phyloP scores from a whole-genome alignment of 1,139 yeast genomes.

The Debaryomyces subglobosus region DNA sequence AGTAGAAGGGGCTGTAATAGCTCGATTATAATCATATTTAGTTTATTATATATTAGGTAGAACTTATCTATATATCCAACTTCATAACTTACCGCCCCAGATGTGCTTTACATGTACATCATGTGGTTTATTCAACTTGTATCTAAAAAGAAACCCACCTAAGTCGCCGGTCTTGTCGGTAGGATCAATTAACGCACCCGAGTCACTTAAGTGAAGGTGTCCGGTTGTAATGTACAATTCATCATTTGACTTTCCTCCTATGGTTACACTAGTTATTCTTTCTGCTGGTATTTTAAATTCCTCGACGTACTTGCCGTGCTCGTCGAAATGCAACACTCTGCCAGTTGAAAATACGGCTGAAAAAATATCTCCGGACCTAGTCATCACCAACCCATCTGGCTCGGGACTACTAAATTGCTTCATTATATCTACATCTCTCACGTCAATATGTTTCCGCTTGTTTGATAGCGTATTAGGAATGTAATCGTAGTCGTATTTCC shows the following conservation, averaged over 20 bases:
- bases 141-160: conserved; percentile 50
- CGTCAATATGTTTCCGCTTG: conserved; percentile 45
- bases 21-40: not conserved
- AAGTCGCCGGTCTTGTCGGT: conserved; percentile 47
- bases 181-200: conserved; percentile 31
- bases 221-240: conserved; percentile 74
- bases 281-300: conserved; percentile 62
- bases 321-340: conserved; percentile 55
- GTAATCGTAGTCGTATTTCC: conserved; percentile 61
- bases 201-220: conserved; percentile 47
- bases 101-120: conserved; percentile 31
- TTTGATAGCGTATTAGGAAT: conserved; percentile 48
- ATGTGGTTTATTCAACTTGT: conserved; percentile 23
- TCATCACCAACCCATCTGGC: conserved; percentile 82
- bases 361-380: conserved; percentile 64
- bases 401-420: conserved; percentile 39
- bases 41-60: not conserved
- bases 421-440: conserved; percentile 30
- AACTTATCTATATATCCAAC: not conserved
- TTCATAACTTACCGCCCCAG: conserved; percentile 21
- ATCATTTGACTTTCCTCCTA: conserved; percentile 64
- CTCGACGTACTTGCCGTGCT: conserved; percentile 54
- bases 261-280: conserved; percentile 67
- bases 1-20: not conserved
- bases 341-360: conserved; percentile 69